Conservation (phyloP, 768 basidiomycete genomes). For the Hebeloma cylindrosporum region DNA sequence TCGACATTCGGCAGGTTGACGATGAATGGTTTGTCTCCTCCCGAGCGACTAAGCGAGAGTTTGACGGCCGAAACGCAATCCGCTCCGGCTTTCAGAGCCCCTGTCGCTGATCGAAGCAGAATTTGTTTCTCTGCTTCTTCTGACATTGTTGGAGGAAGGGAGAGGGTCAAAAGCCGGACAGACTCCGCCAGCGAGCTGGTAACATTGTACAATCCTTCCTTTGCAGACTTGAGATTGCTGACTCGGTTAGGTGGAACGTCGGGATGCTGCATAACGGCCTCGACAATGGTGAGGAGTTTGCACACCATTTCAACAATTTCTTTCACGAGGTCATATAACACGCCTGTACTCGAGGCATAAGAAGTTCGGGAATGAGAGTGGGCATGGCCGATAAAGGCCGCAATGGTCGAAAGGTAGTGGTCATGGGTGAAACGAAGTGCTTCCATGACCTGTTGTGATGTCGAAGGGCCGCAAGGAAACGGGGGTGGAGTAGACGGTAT, state of each 20-base stretch:
- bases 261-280: slow-evolving; percentile 79
- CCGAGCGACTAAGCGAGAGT: slow-evolving; percentile 68
- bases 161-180: slow-evolving; percentile 71
- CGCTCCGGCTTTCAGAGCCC: slow-evolving; percentile 81
- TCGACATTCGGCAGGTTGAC: slow-evolving; percentile 58
- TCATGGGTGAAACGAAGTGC: slow-evolving; percentile 85
- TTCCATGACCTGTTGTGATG: slow-evolving; percentile 66
- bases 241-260: slow-evolving; percentile 65
- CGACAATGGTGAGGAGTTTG: slow-evolving; percentile 87
- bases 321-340: slow-evolving; percentile 92
- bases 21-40: slow-evolving; percentile 62
- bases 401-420: slow-evolving; percentile 88
- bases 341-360: slow-evolving; percentile 91
- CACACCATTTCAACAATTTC: slow-evolving; percentile 94
- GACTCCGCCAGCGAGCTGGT: slow-evolving; percentile 87
- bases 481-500: slow-evolving; percentile 44
- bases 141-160: slow-evolving; percentile 45
- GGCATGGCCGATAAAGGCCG: slow-evolving; percentile 96
- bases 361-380: slow-evolving; percentile 89
- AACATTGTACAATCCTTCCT: slow-evolving; percentile 80
- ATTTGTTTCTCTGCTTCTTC: slow-evolving; percentile 84
- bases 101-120: slow-evolving; percentile 83
- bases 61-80: slow-evolving; percentile 89
- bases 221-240: slow-evolving; percentile 64
- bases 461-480: slow-evolving; percentile 75